Evolutionary conservation across 192 early-diverging fungal genomes (phyloP).

Genomic region (Linnemannia schmuckeri): DNA sequence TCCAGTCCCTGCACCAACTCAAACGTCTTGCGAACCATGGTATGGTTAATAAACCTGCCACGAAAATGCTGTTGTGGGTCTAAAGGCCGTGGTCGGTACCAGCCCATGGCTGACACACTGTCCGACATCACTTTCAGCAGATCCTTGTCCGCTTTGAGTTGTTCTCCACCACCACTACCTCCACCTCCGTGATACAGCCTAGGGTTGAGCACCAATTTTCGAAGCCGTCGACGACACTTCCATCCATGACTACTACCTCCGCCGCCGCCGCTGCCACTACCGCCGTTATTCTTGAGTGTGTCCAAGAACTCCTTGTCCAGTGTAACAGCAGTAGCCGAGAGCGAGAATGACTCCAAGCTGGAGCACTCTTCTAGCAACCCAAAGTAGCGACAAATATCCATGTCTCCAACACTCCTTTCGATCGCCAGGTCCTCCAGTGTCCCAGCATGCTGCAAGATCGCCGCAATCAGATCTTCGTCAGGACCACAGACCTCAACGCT

Average conservation of each 20-base stretch:
- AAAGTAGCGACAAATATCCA: background rate
- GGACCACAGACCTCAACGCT: background rate
- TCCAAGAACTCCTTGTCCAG: background rate
- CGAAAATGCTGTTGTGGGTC: background rate
- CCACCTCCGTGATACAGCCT: background rate
- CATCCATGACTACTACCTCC: background rate
- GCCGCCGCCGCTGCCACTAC: background rate
- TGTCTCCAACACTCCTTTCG: background rate
- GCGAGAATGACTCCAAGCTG: background rate
- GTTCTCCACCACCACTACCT: background rate
- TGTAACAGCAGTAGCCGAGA: background rate
- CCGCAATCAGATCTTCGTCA: background rate
- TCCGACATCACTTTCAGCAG: background rate
- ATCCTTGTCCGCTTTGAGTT: background rate
- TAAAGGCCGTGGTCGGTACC: background rate
- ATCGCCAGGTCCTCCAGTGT: background rate
- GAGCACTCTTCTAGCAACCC: background rate
- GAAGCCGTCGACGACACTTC: constrained; percentile 1
- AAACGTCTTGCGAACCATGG: background rate
- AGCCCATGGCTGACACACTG: background rate
- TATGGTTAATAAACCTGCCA: background rate
- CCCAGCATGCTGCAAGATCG: background rate
- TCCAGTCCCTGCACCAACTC: background rate
- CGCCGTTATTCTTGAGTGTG: background rate
- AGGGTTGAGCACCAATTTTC: background rate